phyloP scores from a whole-genome alignment of 345 rosid species.

The Anastatica hierochuntica region DNA sequence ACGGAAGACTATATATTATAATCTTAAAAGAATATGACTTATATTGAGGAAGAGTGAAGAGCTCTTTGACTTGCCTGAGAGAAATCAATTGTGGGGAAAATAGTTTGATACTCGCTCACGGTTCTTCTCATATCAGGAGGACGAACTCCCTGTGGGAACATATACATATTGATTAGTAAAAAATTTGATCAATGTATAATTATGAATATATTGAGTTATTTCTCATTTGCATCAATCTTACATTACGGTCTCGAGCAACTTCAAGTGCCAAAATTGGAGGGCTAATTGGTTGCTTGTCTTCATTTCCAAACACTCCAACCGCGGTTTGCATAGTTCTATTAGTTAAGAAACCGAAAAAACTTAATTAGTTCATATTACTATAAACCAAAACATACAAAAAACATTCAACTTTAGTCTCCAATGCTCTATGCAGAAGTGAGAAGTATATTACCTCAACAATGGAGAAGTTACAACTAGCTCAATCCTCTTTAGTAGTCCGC shows the following conservation, averaged over 20 bases:
- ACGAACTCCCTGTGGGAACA: conserved; percentile 46
- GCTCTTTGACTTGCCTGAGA: conserved; percentile 36
- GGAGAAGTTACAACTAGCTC: conserved; percentile 31
- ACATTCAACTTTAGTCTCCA: too few species aligned
- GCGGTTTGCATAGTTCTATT: conserved; percentile 77
- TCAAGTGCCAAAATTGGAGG: conserved; percentile 68
- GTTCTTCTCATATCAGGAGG: conserved; percentile 69
- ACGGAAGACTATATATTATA: too few species aligned
- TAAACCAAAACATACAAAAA: background rate
- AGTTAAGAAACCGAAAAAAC: background rate
- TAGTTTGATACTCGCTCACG: conserved; percentile 38
- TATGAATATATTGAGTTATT: too few species aligned
- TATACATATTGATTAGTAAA: background rate
- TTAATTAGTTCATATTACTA: background rate
- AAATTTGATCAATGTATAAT: too few species aligned
- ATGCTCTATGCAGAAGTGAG: too few species aligned
- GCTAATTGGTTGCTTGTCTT: conserved; percentile 10
- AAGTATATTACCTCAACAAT: conserved; percentile 21
- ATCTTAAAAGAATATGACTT: too few species aligned
- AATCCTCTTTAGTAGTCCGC: conserved; percentile 22
- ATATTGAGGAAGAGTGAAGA: too few species aligned
- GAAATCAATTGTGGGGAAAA: conserved; percentile 64
- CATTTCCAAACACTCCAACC: conserved; percentile 47
- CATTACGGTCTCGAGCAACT: conserved; percentile 69
- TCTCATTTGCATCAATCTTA: conserved; percentile 19